Percentiles rank a stretch among this genome's conserved stretches.
These are phyloP conservation scores for Fusarium sp. DNA, from an alignment of 2,329 filamentous ascomycete genomes.

Conservation along the genomic window DNA sequence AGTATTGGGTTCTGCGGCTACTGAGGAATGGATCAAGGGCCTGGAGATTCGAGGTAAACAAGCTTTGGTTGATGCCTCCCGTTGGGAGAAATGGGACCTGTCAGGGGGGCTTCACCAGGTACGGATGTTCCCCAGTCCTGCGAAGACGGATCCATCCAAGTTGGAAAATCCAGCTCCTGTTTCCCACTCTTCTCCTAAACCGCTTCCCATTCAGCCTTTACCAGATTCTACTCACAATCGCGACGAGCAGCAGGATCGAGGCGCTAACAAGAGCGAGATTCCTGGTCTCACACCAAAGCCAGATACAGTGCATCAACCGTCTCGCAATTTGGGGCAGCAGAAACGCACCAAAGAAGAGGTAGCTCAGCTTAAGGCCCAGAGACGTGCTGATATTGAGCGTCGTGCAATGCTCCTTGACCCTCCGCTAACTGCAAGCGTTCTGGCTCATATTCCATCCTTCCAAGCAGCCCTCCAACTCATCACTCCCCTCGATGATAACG, in stretches of 20 bases:
- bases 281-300: conserved; percentile 6
- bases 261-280: conserved; percentile 11
- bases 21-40: conserved; percentile 86
- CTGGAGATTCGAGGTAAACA: conserved; percentile 75
- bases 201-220: conserved; percentile 4
- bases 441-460: conserved; percentile 81
- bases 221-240: not conserved
- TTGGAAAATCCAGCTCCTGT: not conserved
- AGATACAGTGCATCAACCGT: conserved; percentile 15
- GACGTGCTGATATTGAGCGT: conserved; percentile 80
- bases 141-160: conserved; percentile 7
- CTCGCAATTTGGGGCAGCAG: conserved; percentile 45
- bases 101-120: conserved; percentile 61
- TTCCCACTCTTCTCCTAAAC: not conserved
- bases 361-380: conserved; percentile 73
- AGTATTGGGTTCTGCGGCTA: conserved; percentile 76
- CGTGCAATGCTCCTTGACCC: conserved; percentile 77
- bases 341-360: conserved; percentile 75
- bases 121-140: conserved; percentile 42
- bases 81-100: conserved; percentile 83
- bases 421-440: conserved; percentile 73
- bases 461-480: conserved; percentile 81
- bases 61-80: conserved; percentile 72
- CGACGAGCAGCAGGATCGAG: conserved; percentile 15
- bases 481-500: conserved; percentile 76